These are phyloP conservation scores for Nigrospora osmanthi DNA, from an alignment of 2,329 filamentous ascomycete genomes.

Conservation along the genomic window DNA sequence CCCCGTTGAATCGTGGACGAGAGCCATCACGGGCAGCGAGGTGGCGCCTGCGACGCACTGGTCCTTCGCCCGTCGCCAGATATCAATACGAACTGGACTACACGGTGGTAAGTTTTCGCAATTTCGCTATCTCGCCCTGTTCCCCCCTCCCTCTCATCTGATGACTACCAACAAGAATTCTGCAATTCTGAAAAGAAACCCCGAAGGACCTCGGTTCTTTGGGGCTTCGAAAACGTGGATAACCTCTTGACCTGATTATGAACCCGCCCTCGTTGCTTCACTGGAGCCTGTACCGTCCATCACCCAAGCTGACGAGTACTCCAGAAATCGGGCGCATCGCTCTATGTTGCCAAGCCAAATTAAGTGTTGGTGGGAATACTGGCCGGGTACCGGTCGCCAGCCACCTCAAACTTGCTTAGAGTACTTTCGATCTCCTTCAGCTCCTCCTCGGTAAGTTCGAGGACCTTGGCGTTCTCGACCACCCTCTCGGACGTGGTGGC, in stretches of 20 bases:
- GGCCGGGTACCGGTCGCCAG: constrained; percentile 40
- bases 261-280: no score
- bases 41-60: no score
- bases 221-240: constrained; percentile 17
- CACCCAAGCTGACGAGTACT: background rate
- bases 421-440: constrained; percentile 41
- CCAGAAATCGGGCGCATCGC: background rate
- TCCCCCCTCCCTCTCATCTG: constrained; percentile 8
- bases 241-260: constrained; percentile 21
- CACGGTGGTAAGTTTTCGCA: background rate
- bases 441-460: constrained; percentile 42
- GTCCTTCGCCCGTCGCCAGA: no score
- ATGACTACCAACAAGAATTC: constrained; percentile 26
- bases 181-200: constrained; percentile 24
- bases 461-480: constrained; percentile 48
- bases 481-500: constrained; percentile 49
- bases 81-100: no score
- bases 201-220: constrained; percentile 1
- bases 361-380: constrained; percentile 12
- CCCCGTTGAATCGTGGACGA: no score
- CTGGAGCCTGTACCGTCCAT: no score
- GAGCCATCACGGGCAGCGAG: no score
- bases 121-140: background rate
- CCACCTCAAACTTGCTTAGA: constrained; percentile 36
- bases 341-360: background rate